These are phyloP conservation scores for Kluyveromyces wickerhamii DNA, from an alignment of 805 yeast genomes.

Conservation along the genomic window DNA sequence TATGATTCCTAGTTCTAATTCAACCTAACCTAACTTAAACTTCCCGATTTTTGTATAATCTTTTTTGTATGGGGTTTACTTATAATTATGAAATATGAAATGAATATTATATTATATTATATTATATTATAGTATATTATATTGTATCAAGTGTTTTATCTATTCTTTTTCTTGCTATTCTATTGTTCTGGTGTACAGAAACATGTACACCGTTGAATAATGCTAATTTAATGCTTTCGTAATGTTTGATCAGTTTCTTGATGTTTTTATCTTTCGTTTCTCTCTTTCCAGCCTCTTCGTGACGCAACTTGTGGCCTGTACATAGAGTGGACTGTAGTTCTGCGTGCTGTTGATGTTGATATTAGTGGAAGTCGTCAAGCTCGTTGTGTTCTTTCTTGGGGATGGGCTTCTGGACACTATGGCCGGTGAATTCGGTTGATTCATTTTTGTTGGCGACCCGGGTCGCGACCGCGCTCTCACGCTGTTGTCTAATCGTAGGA, in stretches of 20 bases:
- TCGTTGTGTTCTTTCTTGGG: neutral
- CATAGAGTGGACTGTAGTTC: neutral
- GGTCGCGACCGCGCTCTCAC: conserved; percentile 5
- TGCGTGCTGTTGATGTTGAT: neutral
- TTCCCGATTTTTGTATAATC: no score
- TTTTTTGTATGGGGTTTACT: no score
- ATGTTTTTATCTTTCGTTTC: neutral
- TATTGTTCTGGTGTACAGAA: no score
- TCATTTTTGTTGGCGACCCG: conserved; percentile 8
- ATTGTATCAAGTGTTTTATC: no score
- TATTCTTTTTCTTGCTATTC: no score
- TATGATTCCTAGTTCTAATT: no score
- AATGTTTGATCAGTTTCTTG: neutral
- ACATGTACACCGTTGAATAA: no score
- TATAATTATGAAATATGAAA: no score
- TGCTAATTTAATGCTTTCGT: no score
- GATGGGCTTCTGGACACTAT: conserved; percentile 3
- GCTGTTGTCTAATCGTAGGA: conserved; percentile 20
- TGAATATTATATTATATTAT: no score
- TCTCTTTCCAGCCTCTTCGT: conserved; percentile 3
- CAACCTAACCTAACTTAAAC: no score
- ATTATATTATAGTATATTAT: no score
- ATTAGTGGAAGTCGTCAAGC: neutral
- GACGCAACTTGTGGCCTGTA: conserved; percentile 2
- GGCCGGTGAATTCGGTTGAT: conserved; percentile 3